Percentiles rank a stretch among this genome's conserved stretches.
phyloP scores from a whole-genome alignment of 2,329 filamentous ascomycete genomes.

The Dactylellina parvicollis region DNA sequence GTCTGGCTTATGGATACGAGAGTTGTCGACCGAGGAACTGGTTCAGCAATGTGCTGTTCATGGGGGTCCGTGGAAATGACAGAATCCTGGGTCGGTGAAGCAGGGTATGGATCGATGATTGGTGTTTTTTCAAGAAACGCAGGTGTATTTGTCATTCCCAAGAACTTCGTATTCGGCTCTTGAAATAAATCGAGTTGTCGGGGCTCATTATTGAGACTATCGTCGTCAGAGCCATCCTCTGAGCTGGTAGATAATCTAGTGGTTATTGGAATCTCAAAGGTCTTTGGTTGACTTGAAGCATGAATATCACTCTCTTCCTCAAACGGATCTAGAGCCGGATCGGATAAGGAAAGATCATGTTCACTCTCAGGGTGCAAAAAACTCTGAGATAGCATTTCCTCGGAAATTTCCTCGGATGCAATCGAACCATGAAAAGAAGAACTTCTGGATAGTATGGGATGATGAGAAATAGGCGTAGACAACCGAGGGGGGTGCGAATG shows the following conservation, averaged over 20 bases:
- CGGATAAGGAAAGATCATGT: slow-evolving; percentile 5
- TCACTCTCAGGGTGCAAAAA: slow-evolving; percentile 34
- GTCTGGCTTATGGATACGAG: slow-evolving; percentile 41
- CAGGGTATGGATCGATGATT: too few species aligned
- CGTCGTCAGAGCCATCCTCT: slow-evolving; percentile 21
- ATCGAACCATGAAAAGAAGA: slow-evolving; percentile 47
- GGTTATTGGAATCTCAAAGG: neutral
- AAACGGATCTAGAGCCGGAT: neutral
- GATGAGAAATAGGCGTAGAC: neutral
- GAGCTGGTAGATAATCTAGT: neutral
- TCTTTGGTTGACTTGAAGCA: neutral
- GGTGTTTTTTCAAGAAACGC: neutral
- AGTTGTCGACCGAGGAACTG: slow-evolving; percentile 19
- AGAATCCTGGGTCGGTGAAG: neutral
- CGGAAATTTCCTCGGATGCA: slow-evolving; percentile 20
- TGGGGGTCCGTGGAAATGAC: neutral
- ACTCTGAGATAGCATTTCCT: slow-evolving; percentile 26
- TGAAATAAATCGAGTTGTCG: slow-evolving; percentile 38
- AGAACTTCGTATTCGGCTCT: slow-evolving; percentile 49
- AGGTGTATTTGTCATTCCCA: slow-evolving; percentile 10
- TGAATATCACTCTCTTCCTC: neutral
- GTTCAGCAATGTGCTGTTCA: slow-evolving; percentile 23
- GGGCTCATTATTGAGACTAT: slow-evolving; percentile 44
- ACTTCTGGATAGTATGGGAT: slow-evolving; percentile 4
- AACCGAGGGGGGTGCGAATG: slow-evolving; percentile 1